Evolutionary conservation across 2,329 filamentous ascomycete species (phyloP), one percentile per base, ranked within the genome.

Genomic region (Fusarium sp.): DNA sequence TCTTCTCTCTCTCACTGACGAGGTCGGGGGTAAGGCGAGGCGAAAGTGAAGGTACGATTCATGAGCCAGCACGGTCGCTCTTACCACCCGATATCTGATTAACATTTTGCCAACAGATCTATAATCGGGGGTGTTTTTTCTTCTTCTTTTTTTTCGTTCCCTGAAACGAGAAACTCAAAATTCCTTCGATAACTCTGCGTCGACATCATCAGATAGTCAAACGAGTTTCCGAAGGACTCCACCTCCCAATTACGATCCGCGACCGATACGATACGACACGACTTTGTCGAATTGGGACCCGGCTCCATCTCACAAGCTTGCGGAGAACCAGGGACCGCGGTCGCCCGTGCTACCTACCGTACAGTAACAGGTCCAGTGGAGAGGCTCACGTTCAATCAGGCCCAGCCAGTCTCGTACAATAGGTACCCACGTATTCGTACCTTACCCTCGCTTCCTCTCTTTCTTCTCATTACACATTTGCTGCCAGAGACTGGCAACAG

Each of bases 231-330:
- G 8, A 54, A 65, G 30, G 61, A 53, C 68, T 71, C 69, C 69
- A 71, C 65, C 43, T 55, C 59, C 53, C 68, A 70, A 71, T 69
- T 71, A 57, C 69, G 69, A 71, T 69, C 65, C 65, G 53, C 65
- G 56, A 55, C 69, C 69, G 69, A 71, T 71, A 71, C 69, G 65
- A 71, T 69, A 71, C 69, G 65, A 71, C 68, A 71, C 52, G 65
- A 54, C 59, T 69, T 54, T 56, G 58, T 69, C 56, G 59, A 38
- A 70, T 58, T 62, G 38, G 59, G 54, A 46, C 25, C 51, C 57
- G 54, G 52, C 55, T 67, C 51, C 67, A 71, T 61, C 67, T 69
- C 68, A 62, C 52, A 71, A 69, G 68, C 68, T 65, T 71, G 68
- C 55, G 68, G 68, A 70, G 68, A 62, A 65, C 47, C 58, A 68